Evolutionary conservation across 2,329 filamentous ascomycete species (phyloP).

Genomic region (Podosphaera aphanis): DNA sequence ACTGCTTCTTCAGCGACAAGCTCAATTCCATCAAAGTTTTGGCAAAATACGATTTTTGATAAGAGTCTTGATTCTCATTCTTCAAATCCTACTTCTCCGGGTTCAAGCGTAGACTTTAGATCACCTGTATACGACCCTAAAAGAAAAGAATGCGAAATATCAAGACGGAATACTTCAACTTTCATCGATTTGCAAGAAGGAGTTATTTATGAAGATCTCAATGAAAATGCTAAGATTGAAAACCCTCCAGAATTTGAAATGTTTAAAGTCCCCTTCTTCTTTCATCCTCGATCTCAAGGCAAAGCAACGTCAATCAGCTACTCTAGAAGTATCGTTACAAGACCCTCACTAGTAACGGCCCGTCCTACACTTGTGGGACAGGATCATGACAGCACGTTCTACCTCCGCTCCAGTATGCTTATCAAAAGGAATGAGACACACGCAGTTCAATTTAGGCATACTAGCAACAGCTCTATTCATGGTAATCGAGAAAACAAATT

Average conservation of each 20-base stretch:
- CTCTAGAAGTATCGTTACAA: conserved; percentile 31
- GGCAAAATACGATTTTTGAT: conserved; percentile 59
- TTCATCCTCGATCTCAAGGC: conserved; percentile 23
- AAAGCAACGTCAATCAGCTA: conserved; percentile 19
- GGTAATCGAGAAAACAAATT: neutral
- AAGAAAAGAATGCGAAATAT: conserved; percentile 33
- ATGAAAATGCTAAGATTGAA: conserved; percentile 3
- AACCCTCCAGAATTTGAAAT: conserved; percentile 10
- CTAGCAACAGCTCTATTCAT: conserved; percentile 6
- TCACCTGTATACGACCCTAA: conserved; percentile 31
- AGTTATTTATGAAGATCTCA: conserved; percentile 11
- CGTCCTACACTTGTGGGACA: conserved; percentile 28
- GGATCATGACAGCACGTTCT: conserved; percentile 25
- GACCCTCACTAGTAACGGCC: conserved; percentile 28
- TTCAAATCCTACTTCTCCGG: conserved; percentile 60
- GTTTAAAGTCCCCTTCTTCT: conserved; percentile 19
- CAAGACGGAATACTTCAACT: conserved; percentile 22
- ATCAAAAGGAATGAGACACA: conserved; percentile 7
- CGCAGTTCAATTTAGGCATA: conserved; percentile 12
- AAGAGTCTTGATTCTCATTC: conserved; percentile 35
- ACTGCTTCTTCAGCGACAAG: conserved; percentile 52
- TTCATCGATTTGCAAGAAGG: conserved; percentile 17
- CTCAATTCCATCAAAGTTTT: conserved; percentile 55
- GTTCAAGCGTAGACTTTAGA: conserved; percentile 47
- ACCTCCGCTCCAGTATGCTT: conserved; percentile 32